Percentiles rank a stretch among this genome's conserved stretches.
Evolutionary conservation across 495 filamentous ascomycete genomes (phyloP).

Genomic region (Penicillium flavigenum): DNA sequence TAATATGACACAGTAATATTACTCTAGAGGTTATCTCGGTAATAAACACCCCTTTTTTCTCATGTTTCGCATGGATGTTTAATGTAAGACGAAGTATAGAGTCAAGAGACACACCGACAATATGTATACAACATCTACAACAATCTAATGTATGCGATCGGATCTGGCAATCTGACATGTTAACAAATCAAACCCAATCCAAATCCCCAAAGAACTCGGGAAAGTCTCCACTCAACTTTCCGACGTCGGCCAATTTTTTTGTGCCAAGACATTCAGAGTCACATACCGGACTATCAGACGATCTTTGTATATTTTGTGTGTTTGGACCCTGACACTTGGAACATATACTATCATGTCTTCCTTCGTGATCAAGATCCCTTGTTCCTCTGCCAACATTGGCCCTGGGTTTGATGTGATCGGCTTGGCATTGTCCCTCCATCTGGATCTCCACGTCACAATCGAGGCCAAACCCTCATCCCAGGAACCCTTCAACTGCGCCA

Average conservation of each 20-base stretch:
- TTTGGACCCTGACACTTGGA: not conserved
- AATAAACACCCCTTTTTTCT: not conserved
- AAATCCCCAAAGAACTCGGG: no score
- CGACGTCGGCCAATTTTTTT: conserved; percentile 36
- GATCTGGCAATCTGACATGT: not conserved
- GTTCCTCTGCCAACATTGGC: conserved; percentile 93
- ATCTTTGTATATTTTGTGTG: not conserved
- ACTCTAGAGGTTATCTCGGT: not conserved
- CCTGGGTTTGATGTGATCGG: conserved; percentile 98
- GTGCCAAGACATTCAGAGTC: conserved; percentile 36
- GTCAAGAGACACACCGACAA: not conserved
- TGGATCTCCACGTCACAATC: conserved; percentile 77
- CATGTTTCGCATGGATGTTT: not conserved
- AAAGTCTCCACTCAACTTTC: conserved; percentile 18
- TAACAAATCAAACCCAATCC: not conserved
- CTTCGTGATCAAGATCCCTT: conserved; percentile 68
- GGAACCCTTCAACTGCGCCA: conserved; percentile 74
- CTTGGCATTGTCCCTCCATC: conserved; percentile 84
- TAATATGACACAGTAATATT: not conserved
- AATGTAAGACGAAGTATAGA: not conserved
- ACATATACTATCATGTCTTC: conserved; percentile 37
- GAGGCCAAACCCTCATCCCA: conserved; percentile 53
- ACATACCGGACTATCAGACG: conserved; percentile 9
- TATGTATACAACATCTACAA: no score
- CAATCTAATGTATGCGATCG: not conserved